Evolutionary conservation across 192 early-diverging fungal genomes (phyloP), one percentile per base, ranked within the genome.

Genomic region (Globomyces pollinis-pini): DNA sequence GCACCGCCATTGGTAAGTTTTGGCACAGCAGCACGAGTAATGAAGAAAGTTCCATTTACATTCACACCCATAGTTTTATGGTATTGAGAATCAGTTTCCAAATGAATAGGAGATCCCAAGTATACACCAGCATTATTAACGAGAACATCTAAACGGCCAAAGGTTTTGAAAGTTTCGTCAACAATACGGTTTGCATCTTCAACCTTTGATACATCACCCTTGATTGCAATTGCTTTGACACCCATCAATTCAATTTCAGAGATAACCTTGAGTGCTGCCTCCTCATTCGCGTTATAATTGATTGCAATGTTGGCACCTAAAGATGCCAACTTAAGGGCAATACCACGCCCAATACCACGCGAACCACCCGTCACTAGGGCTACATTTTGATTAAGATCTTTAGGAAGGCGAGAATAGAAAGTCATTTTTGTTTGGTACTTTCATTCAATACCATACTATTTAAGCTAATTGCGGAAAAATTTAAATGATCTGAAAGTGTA

Each of bases 41-140:
- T 16, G 0, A 39, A 39, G 16, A 39, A 39, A 16, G 16, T 16
- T 15, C 38, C 38, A 39, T 39, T 16, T 16, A 39, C 38, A 39
- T 39, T 39, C 20, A 39, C 38, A 20, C 38, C 38, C 15, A 39
- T 16, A 36, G 38, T 50, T 50, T 50, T n/a, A 16, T 15, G 16
- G 0, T 50, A 35, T 13, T 31, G 18, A n/a, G n/a, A 13, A 36
- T 42, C 18, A 0, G 13, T 35, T 13, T 0, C 38, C 38, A n/a
- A 15, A 15, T 35, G 39, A 50, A 50, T 15, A 16, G 38, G 39
- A 38, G 62, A 39, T 52, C 2, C 33, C 43, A 42, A 20, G 20
- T 63, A 12, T 39, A 78, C 54, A 5, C 71, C 74, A 7, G 74
- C 76, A 38, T 75, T 75, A n/a, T 68, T 20, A 34, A 75, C 74